phyloP scores from a whole-genome alignment of 1,139 yeast species.

The Protomyces gravidus region DNA sequence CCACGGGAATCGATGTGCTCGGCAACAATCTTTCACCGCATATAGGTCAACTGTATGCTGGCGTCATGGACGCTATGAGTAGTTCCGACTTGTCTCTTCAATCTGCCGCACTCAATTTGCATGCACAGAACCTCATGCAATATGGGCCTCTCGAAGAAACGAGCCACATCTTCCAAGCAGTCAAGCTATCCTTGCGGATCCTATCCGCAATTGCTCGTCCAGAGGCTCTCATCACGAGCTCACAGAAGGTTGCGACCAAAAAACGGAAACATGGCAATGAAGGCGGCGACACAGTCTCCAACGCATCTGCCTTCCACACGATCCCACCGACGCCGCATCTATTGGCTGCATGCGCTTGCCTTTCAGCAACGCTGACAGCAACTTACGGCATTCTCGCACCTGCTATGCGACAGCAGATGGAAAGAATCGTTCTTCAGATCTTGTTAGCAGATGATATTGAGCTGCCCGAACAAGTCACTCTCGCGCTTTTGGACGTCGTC shows the following conservation, averaged over 20 bases:
- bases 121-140: neutral
- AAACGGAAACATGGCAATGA: slow-evolving; percentile 22
- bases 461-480: neutral
- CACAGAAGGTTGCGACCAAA: neutral
- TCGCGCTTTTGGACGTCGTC: neutral
- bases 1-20: neutral
- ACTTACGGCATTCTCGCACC: slow-evolving; percentile 4
- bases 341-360: neutral
- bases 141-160: slow-evolving; percentile 1
- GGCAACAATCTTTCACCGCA: slow-evolving; percentile 5
- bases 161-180: neutral
- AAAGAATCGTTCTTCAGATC: neutral
- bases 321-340: slow-evolving; percentile 1
- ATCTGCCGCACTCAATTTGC: neutral
- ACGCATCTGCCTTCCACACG: slow-evolving; percentile 12
- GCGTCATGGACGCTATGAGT: neutral
- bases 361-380: neutral
- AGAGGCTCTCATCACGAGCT: neutral
- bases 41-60: neutral
- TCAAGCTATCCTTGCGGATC: neutral
- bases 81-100: neutral
- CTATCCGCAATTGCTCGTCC: slow-evolving; percentile 1
- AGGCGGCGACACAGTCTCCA: slow-evolving; percentile 15
- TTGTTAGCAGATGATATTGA: neutral
- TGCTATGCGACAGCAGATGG: slow-evolving; percentile 9